Evolutionary conservation across 768 basidiomycete species (phyloP).

Genomic region (Chalciporus sphaerocephalus): DNA sequence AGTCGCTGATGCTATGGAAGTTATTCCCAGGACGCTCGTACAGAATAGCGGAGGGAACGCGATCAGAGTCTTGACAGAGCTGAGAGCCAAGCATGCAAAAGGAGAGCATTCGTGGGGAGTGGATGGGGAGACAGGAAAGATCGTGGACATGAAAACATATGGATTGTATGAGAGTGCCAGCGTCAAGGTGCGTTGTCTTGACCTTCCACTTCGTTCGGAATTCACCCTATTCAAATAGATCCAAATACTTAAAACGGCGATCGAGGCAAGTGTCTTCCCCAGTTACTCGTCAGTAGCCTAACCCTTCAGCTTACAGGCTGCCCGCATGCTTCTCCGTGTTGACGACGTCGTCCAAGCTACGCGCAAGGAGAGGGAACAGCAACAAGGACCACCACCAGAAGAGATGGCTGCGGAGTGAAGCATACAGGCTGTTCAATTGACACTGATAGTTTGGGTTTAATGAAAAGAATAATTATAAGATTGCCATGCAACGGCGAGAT

Average conservation of each 20-base stretch:
- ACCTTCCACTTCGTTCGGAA: background rate
- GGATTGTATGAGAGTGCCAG: constrained; percentile 94
- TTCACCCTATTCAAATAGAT: constrained; percentile 45
- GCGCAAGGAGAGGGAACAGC: constrained; percentile 56
- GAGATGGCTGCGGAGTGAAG: constrained; percentile 44
- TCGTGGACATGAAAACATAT: constrained; percentile 92
- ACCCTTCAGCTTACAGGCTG: constrained; percentile 47
- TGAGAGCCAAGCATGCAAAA: constrained; percentile 92
- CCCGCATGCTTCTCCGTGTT: constrained; percentile 86
- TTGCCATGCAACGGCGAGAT: constrained; percentile 3
- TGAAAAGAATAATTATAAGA: constrained; percentile 11
- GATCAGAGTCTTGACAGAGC: constrained; percentile 87
- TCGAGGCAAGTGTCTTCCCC: constrained; percentile 55
- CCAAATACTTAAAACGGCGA: constrained; percentile 94
- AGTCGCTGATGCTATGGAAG: constrained; percentile 95
- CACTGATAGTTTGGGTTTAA: background rate
- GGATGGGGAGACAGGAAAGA: constrained; percentile 93
- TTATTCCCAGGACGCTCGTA: constrained; percentile 90
- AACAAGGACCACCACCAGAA: constrained; percentile 48
- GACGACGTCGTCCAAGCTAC: constrained; percentile 93
- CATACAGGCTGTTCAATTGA: background rate
- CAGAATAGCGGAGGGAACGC: constrained; percentile 96
- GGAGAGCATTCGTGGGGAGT: constrained; percentile 92
- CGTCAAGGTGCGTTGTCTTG: constrained; percentile 61
- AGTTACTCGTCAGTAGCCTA: background rate